Evolutionary conservation across 768 basidiomycete genomes (phyloP).

Genomic region (Crassisporium funariophilum): DNA sequence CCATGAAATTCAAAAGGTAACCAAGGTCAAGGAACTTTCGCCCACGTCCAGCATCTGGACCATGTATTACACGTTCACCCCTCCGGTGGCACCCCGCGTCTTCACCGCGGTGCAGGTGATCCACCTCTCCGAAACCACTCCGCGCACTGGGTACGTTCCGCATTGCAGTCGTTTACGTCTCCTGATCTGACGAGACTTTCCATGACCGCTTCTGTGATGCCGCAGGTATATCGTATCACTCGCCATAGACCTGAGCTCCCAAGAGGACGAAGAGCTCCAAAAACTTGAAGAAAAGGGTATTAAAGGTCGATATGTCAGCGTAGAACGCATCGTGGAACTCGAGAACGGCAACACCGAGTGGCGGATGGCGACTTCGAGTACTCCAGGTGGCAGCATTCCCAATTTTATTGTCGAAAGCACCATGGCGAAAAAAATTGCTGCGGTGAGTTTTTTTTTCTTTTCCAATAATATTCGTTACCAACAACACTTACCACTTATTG

Average conservation of each 20-base stretch:
- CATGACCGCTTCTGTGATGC: conserved; percentile 1
- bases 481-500: background rate
- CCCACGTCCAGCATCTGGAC: conserved; percentile 70
- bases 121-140: conserved; percentile 49
- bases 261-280: conserved; percentile 54
- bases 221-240: conserved; percentile 63
- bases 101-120: conserved; percentile 77
- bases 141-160: conserved; percentile 60
- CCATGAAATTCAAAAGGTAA: conserved; percentile 62
- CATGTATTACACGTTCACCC: conserved; percentile 69
- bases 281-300: conserved; percentile 60
- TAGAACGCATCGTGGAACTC: conserved; percentile 66
- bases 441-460: conserved; percentile 39
- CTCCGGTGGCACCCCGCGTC: conserved; percentile 70
- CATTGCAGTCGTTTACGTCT: conserved; percentile 9
- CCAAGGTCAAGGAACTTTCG: conserved; percentile 63
- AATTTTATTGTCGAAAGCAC: conserved; percentile 60
- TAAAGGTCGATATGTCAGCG: conserved; percentile 68
- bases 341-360: conserved; percentile 69
- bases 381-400: conserved; percentile 71
- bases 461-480: background rate
- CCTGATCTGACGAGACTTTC: conserved; percentile 21
- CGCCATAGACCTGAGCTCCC: conserved; percentile 62
- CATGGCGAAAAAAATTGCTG: conserved; percentile 64
- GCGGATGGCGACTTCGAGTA: conserved; percentile 80